These are phyloP conservation scores for Nepenthes mirabilis DNA, from an alignment of 148 eudicot species.

Conservation along the genomic window DNA sequence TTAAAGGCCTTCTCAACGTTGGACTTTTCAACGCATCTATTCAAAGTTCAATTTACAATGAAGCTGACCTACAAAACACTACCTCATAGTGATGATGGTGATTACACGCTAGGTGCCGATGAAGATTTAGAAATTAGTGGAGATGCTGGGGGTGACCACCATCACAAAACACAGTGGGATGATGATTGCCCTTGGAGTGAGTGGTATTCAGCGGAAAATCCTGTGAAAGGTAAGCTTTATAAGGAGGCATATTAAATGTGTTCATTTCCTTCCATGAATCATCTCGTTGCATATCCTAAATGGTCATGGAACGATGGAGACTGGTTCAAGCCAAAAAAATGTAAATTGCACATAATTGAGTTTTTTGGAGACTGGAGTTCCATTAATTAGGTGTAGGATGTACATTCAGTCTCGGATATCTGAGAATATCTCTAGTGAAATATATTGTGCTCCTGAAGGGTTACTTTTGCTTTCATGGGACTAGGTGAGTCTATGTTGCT, in stretches of 20 bases:
- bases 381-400: no score
- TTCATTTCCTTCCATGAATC: not conserved
- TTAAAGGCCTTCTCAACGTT: conserved; percentile 61
- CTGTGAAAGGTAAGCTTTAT: conserved; percentile 52
- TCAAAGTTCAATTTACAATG: conserved; percentile 72
- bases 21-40: conserved; percentile 60
- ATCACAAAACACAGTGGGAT: conserved; percentile 72
- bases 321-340: no score
- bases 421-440: not conserved
- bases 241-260: not conserved
- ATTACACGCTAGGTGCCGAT: conserved; percentile 30
- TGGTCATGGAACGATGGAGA: not conserved
- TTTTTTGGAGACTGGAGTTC: no score
- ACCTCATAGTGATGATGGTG: conserved; percentile 49
- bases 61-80: conserved; percentile 75
- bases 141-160: conserved; percentile 26
- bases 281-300: conserved; percentile 1
- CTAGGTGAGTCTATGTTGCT: not conserved
- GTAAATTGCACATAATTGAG: no score
- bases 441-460: not conserved
- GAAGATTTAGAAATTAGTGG: conserved; percentile 23
- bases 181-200: conserved; percentile 97
- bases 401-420: no score
- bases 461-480: no score
- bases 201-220: conserved; percentile 96